Conservation (phyloP, 805 yeast species). For the Ogataea paraovalis region DNA sequence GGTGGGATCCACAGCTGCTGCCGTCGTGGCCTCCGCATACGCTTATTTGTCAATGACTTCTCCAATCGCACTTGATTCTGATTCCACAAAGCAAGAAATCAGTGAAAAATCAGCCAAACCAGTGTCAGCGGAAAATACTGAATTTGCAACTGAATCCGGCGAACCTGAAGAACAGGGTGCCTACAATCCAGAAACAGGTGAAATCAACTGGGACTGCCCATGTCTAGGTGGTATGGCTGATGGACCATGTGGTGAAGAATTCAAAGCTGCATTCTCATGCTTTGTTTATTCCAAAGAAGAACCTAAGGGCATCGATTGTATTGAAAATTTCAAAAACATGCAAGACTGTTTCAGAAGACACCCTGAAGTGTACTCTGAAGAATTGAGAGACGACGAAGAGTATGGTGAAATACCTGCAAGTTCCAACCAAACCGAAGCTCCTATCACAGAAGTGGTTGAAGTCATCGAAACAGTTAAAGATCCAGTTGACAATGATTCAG, state of each 20-base stretch:
- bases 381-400: conserved; percentile 74
- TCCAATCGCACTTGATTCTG: conserved; percentile 8
- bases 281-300: conserved; percentile 91
- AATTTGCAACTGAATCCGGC: conserved; percentile 19
- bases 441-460: conserved; percentile 12
- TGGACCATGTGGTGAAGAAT: conserved; percentile 97
- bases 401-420: conserved; percentile 25
- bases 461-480: conserved; percentile 19
- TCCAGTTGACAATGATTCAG: conserved; percentile 11
- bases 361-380: conserved; percentile 93
- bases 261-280: conserved; percentile 91
- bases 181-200: conserved; percentile 95
- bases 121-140: conserved; percentile 7
- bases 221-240: conserved; percentile 98
- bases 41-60: not conserved
- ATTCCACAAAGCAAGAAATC: conserved; percentile 8
- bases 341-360: conserved; percentile 88
- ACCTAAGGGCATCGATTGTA: conserved; percentile 95
- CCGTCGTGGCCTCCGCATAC: conserved; percentile 11
- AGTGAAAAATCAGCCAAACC: conserved; percentile 19
- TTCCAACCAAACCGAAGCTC: conserved; percentile 1
- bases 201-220: conserved; percentile 99
- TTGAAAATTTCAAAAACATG: conserved; percentile 86
- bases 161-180: conserved; percentile 59
- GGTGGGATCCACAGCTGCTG: conserved; percentile 2